Evolutionary conservation across 345 rosid genomes (phyloP), one percentile per base, ranked within the genome.

Genomic region (Diplotaxis tenuifolia): DNA sequence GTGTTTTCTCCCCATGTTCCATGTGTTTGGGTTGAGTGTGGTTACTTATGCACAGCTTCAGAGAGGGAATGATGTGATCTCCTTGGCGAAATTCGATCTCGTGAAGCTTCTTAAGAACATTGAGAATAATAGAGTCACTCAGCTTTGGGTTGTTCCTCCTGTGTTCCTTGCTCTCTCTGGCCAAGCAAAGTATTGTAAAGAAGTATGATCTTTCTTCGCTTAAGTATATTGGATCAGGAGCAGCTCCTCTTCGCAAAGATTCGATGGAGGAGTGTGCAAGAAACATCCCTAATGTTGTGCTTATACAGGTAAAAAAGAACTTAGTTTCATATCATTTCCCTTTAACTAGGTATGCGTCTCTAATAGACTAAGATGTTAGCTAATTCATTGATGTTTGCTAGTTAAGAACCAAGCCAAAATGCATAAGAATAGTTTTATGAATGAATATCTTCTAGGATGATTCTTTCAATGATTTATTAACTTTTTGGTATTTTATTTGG

Each of bases 191-290:
- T 22, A 34, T 65, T 71, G 88, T 83, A 58, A 84, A 77, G 62
- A 91, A 86, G 61, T 89, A 75, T 73, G 88, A 89, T 71, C 86
- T 91, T 52, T 91, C 97, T 0, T 84, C 97, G 0, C 72, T 93
- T 75, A 83, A 72, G 76, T 83, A 77, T 7, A 76, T 93, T 65
- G 96, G 89, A 2, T 93, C 96, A 2, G 90, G 96, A 29, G 97
- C 98, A 28, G 97, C 98, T 0, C 98, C 98, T 54, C 76, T 93
- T 60, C 91, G 94, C 20, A 93, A 89, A 80, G 98, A 93, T 21
- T 63, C 83, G 82, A 93, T 91, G 98, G 84, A 81, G 66, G 97
- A 91, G 8, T 89, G 97, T 52, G 76, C 86, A 1, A 89, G 73
- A 81, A 88, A 77, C 68, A 58, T 91, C 10, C 88, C 97, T 67